Base-by-base conservation (phyloP, 2,329 filamentous ascomycete genomes). In the Penicillium brasilianum region DNA sequence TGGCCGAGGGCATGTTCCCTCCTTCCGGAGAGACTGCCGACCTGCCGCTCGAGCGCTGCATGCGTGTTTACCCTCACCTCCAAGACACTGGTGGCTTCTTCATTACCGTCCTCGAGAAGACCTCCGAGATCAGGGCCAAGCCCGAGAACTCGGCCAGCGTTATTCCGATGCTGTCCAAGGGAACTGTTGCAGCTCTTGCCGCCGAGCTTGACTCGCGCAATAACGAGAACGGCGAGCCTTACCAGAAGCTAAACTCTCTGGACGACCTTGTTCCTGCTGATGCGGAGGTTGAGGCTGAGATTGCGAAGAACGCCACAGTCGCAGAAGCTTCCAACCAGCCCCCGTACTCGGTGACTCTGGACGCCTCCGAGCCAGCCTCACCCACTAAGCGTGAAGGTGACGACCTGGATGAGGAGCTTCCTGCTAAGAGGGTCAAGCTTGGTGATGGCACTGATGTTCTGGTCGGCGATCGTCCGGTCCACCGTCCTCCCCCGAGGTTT, bases 1-100 rank as follows among this genome's bases (percentile, higher is more conserved):
- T 99, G 28, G 84, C 87, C 4, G 86, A 91, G 70, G 88, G 88
- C 74, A 97, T 97, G 91, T 99, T 99, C 79, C 85, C 93, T 5
- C 83, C 86, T 0, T 82, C 82, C 30, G 86, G 84, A 57, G 82
- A 80, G 54, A 77, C 76, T 43, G 85, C 77, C 72, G 85, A 78
- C 37, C 83, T 97, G 25, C 93, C 93, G 16, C 84, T 98, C 18
- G 91, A 97, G 71, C 87, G 90, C 62, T 97, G 94, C 78, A 93
- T 98, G 85, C 87, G 95, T 64, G 88, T 99, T 7, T 99, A 98
- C 76, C 91, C 93, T 36, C 95, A 99, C 77, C 85, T 93, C 73
- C 95, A 99, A 78, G 93, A 99, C 71, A 99, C 95, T 3, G 95
- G 95, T 58, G 94, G 90, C 22, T 99, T 99, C 84, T 99, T 99